Conservation (phyloP, 225 moss, liverwort and hornwort genomes). For the Pseudisothecium myosuroides region DNA sequence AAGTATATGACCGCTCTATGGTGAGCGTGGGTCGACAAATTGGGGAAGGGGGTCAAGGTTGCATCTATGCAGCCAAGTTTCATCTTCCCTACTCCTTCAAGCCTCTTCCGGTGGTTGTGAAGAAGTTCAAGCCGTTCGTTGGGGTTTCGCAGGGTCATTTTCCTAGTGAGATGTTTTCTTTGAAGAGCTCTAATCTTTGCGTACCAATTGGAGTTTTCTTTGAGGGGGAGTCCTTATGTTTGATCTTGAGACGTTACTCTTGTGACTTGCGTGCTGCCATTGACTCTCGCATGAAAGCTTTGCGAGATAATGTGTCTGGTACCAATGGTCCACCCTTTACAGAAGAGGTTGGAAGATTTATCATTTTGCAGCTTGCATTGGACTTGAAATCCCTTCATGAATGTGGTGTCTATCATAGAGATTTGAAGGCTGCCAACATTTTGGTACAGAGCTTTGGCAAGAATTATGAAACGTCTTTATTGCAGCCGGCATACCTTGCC, state of each 20-base stretch:
- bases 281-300: background rate
- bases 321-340: background rate
- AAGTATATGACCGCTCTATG: background rate
- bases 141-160: too few relatives aligned
- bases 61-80: too few relatives aligned
- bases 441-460: background rate
- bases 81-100: too few relatives aligned
- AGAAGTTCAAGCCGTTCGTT: too few relatives aligned
- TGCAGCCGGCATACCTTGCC: background rate
- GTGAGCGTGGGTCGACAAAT: too few relatives aligned
- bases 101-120: too few relatives aligned
- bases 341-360: rapidly evolving
- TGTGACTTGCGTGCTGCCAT: background rate
- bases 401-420: background rate
- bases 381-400: background rate
- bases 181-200: background rate
- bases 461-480: too few relatives aligned
- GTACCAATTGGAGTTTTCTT: background rate
- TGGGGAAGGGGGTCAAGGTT: too few relatives aligned
- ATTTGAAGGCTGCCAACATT: background rate
- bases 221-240: background rate
- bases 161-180: rapidly evolving
- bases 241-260: background rate
- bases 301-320: background rate
- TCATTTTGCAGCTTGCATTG: background rate